These are phyloP conservation scores for Poa annua DNA, from an alignment of 176 grass and related monocot species.

Conservation along the genomic window DNA sequence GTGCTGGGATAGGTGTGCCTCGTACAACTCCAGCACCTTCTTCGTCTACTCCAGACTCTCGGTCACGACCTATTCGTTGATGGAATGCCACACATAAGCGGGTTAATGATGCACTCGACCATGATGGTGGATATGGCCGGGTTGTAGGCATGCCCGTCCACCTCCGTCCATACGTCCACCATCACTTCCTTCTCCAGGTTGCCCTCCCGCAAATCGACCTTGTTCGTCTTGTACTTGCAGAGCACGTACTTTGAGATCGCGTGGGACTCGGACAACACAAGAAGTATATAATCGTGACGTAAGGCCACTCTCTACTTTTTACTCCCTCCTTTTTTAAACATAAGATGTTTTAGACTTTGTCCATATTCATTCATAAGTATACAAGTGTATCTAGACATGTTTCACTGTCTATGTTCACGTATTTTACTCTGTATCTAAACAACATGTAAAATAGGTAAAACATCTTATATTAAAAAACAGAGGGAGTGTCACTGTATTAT, in stretches of 20 bases:
- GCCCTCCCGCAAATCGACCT: background rate
- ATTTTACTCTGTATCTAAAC: too few species aligned
- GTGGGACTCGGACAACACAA: background rate
- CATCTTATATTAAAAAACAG: too few species aligned
- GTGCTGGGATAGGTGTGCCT: conserved; percentile 3
- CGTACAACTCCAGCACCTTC: conserved; percentile 31
- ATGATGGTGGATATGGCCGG: background rate
- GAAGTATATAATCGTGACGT: background rate
- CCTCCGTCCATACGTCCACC: conserved; percentile 21
- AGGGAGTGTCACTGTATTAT: too few species aligned
- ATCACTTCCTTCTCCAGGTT: background rate
- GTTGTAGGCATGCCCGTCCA: background rate
- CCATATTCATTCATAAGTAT: too few species aligned
- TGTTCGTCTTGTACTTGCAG: background rate
- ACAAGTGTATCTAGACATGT: too few species aligned
- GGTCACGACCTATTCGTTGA: background rate
- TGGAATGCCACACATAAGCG: background rate
- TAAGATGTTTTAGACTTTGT: too few species aligned
- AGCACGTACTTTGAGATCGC: background rate
- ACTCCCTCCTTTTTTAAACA: too few species aligned
- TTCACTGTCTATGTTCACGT: too few species aligned
- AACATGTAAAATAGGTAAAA: too few species aligned
- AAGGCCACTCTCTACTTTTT: too few species aligned
- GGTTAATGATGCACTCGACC: background rate
- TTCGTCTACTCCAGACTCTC: conserved; percentile 10